Evolutionary conservation across 441 rosid species (phyloP).

Genomic region (Populus hybrid): DNA sequence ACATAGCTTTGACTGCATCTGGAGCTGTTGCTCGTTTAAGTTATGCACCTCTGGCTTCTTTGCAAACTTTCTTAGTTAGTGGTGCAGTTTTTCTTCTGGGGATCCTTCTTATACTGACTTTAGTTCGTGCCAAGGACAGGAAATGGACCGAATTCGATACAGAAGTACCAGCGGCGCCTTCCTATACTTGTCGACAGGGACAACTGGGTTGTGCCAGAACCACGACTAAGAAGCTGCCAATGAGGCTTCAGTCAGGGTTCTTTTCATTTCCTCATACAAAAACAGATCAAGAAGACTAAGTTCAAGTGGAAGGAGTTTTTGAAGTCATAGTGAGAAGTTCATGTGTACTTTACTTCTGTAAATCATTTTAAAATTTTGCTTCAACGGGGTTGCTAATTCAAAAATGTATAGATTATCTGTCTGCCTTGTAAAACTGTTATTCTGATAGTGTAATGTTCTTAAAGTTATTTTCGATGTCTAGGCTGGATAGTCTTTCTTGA

Average conservation of each 20-base stretch:
- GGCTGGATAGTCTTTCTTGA: not conserved
- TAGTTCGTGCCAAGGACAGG: slow-evolving; percentile 48
- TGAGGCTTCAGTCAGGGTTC: slow-evolving; percentile 52
- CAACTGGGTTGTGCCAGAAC: slow-evolving; percentile 16
- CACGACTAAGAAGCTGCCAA: slow-evolving; percentile 35
- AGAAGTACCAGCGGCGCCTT: slow-evolving; percentile 24
- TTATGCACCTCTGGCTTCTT: slow-evolving; percentile 67
- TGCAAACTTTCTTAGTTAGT: slow-evolving; percentile 56
- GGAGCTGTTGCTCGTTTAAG: slow-evolving; percentile 60
- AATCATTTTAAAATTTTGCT: not conserved
- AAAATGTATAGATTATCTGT: not conserved
- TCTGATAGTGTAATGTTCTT: not conserved
- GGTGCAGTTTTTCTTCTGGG: slow-evolving; percentile 51
- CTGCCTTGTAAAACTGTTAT: not conserved
- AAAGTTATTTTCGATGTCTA: not conserved
- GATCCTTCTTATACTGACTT: slow-evolving; percentile 48
- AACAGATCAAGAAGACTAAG: slow-evolving; percentile 18
- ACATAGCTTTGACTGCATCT: slow-evolving; percentile 66
- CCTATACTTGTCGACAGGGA: not conserved
- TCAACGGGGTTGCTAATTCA: not conserved
- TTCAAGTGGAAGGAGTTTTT: slow-evolving; percentile 15
- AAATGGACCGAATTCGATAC: slow-evolving; percentile 42
- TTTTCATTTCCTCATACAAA: slow-evolving; percentile 20
- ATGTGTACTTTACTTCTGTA: not conserved
- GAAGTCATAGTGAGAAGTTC: not conserved